Evolutionary conservation across 2,329 filamentous ascomycete species (phyloP).

Genomic region (Fusarium napiforme): DNA sequence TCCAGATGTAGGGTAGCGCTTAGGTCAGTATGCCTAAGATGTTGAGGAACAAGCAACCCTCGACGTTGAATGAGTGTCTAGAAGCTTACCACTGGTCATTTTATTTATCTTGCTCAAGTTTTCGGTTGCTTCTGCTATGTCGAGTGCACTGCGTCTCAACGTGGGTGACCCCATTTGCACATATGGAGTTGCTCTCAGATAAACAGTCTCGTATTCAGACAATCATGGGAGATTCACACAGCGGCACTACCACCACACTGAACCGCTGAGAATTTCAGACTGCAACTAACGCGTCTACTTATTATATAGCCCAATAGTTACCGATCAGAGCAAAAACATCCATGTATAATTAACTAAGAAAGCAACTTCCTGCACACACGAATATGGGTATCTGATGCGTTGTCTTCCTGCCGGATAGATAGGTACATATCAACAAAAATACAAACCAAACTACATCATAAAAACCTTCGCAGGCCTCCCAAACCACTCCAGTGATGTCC

Average conservation of each 20-base stretch:
- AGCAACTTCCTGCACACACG: slow-evolving; percentile 36
- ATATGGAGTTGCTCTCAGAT: neutral
- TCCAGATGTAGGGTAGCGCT: slow-evolving; percentile 10
- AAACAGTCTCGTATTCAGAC: neutral
- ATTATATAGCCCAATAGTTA: slow-evolving; percentile 6
- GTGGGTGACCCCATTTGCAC: neutral
- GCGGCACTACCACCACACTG: neutral
- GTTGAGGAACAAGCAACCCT: neutral
- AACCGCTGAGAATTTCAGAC: neutral
- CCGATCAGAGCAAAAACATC: neutral
- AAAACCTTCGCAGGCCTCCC: neutral
- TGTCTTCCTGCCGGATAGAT: slow-evolving; percentile 39
- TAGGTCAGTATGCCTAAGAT: neutral
- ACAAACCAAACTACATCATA: slow-evolving; percentile 19
- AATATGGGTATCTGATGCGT: slow-evolving; percentile 47
- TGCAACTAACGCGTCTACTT: neutral
- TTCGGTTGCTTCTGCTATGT: neutral
- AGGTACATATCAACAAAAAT: slow-evolving; percentile 34
- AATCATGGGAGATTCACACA: no score
- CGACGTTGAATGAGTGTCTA: neutral
- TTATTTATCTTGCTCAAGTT: neutral
- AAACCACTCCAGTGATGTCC: neutral
- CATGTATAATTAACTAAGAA: slow-evolving; percentile 27
- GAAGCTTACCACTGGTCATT: neutral
- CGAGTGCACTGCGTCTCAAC: neutral